A percentile compares a stretch with the other conserved stretches of the same genome.
These are phyloP conservation scores for Apiotrichum mycotoxinovorans DNA, from an alignment of 1,284 basidiomycete genomes.

Conservation along the genomic window DNA sequence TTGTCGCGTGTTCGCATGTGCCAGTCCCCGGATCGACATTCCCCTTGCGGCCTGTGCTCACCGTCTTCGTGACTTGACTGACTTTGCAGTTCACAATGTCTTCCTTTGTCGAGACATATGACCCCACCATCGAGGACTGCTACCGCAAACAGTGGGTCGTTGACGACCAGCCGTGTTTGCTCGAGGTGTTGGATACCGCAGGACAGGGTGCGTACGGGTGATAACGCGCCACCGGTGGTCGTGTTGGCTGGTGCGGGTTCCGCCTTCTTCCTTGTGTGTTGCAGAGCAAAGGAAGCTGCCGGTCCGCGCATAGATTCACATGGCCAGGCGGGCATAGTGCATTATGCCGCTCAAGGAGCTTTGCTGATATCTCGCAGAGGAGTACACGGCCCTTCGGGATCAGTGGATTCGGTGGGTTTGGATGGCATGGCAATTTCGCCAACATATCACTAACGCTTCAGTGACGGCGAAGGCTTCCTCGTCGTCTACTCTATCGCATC, in stretches of 20 bases:
- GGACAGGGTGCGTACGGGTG: conserved; percentile 69
- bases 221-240: not conserved
- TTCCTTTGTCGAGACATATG: conserved; percentile 71
- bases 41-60: not conserved
- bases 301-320: too few relatives aligned
- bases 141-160: conserved; percentile 89
- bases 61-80: not conserved
- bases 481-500: conserved; percentile 72
- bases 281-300: not conserved
- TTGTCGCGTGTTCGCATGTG: too few relatives aligned
- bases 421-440: too few relatives aligned
- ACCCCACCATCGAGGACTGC: conserved; percentile 84
- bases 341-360: not conserved
- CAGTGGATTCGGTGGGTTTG: conserved; percentile 89
- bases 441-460: conserved; percentile 43
- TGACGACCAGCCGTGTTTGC: conserved; percentile 84
- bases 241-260: too few relatives aligned
- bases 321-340: too few relatives aligned
- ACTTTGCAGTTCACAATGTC: conserved; percentile 74
- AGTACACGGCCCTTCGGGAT: conserved; percentile 94
- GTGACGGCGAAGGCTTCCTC: conserved; percentile 97
- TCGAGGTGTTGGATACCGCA: conserved; percentile 90
- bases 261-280: not conserved
- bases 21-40: not conserved
- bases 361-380: conserved; percentile 59